Base-by-base conservation (phyloP, 2,329 filamentous ascomycete genomes). In the Pestalotiopsis sp. region DNA sequence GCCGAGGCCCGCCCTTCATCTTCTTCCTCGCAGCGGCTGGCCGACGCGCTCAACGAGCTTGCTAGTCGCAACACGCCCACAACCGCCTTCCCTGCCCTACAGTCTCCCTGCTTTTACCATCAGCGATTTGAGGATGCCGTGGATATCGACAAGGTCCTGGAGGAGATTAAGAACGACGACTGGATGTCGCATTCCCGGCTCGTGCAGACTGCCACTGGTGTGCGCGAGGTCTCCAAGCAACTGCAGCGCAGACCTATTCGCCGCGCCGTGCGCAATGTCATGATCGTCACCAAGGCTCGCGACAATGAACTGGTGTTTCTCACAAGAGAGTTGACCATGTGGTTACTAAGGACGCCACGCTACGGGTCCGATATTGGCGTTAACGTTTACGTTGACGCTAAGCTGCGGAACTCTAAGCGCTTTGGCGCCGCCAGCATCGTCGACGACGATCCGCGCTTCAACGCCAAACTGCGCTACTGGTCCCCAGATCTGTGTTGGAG, bases 251-350 rank as follows among this genome's bases (percentile, higher is more conserved):
- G 94, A 56, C 95, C 96, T 25, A 94, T 98, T 80, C 96, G 93
- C 82, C 91, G 95, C 73, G 95, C 95, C 12, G 95, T 99, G 61
- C 90, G 90, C 77, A 98, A 94, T 79, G 89, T 99, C 76, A 98
- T 99, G 96, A 97, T 99, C 76, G 93, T 99, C 72, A 99, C 96
- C 70, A 99, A 98, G 82, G 96, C 96, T 25, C 90, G 96, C 71
- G 96, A 99, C 82, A 98, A 99, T 78, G 90, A 93, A 74, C 87
- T 99, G 17, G 95, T 99, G 41, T 89, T 92, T 73, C 85, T 98
- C 73, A 99, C 96, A 1, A 89, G 93, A 69, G 94, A 99, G 79
- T 84, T 99, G 69, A 86, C 95, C 12, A 89, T 91, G 73, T 99
- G 95, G 94, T 86, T 99, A 41, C 87, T 99, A 70, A 89, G 88